Evolutionary conservation across 2,329 filamentous ascomycete genomes (phyloP).

Genomic region (Sordariomycetes sp.): DNA sequence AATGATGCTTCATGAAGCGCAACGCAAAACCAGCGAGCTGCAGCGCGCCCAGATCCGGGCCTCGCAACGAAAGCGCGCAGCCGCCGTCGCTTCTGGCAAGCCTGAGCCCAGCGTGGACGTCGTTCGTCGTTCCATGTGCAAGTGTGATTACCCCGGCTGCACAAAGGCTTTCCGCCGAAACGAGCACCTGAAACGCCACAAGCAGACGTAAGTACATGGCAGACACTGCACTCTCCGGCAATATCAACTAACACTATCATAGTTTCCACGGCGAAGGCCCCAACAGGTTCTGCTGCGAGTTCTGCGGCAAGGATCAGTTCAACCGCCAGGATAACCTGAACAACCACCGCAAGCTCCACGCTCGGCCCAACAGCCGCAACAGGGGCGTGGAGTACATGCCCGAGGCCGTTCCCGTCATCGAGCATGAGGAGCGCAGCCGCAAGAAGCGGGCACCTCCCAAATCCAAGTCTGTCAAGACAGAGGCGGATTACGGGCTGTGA

Average conservation of each 20-base stretch:
- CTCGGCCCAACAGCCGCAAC: slow-evolving; percentile 27
- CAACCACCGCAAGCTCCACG: slow-evolving; percentile 31
- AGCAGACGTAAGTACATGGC: slow-evolving; percentile 39
- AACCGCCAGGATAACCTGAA: slow-evolving; percentile 31
- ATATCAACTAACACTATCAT: slow-evolving; percentile 1
- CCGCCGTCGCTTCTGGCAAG: slow-evolving; percentile 14
- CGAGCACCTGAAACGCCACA: slow-evolving; percentile 48
- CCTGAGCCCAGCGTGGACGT: slow-evolving; percentile 22
- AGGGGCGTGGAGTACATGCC: slow-evolving; percentile 29
- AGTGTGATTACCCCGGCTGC: slow-evolving; percentile 37
- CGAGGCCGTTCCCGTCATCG: slow-evolving; percentile 27
- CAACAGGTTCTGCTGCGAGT: slow-evolving; percentile 29
- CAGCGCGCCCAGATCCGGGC: slow-evolving; percentile 29
- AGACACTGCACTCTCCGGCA: not conserved
- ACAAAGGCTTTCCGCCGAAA: slow-evolving; percentile 39
- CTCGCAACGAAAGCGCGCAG: slow-evolving; percentile 19
- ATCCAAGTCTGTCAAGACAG: too few species aligned
- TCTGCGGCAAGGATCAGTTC: slow-evolving; percentile 31
- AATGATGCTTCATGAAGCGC: slow-evolving; percentile 30
- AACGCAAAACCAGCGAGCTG: slow-evolving; percentile 33
- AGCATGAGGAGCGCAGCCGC: slow-evolving; percentile 28
- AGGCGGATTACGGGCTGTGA: too few species aligned
- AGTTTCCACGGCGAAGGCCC: slow-evolving; percentile 28
- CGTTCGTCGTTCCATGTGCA: slow-evolving; percentile 29
- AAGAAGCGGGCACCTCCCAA: slow-evolving; percentile 28